Conservation (phyloP, 208 protist genomes). For the Leptomonas seymouri region DNA sequence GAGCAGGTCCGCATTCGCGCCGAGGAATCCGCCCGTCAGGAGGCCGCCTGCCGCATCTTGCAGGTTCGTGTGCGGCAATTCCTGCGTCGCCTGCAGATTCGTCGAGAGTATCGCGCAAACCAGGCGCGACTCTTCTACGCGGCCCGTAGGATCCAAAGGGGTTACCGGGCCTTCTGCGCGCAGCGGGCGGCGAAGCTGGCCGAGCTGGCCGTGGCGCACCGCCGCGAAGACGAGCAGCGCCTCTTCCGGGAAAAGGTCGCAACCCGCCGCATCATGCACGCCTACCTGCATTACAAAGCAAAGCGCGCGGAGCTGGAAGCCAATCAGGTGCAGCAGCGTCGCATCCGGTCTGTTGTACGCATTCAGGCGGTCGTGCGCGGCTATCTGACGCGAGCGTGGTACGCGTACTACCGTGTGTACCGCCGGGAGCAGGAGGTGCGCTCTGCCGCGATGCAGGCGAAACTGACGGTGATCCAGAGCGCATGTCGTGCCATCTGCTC, state of each 20-base stretch:
- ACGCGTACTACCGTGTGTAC: slow-evolving; percentile 80
- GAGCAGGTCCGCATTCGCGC: slow-evolving; percentile 33
- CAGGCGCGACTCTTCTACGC: slow-evolving; percentile 60
- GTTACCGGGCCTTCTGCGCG: slow-evolving; percentile 59
- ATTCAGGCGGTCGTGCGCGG: slow-evolving; percentile 85
- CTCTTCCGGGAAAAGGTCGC: slow-evolving; percentile 51
- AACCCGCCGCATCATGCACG: slow-evolving; percentile 71
- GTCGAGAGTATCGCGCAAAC: slow-evolving; percentile 50
- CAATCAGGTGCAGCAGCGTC: slow-evolving; percentile 40
- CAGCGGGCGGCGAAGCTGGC: slow-evolving; percentile 45
- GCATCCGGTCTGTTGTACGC: slow-evolving; percentile 55
- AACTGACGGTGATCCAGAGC: slow-evolving; percentile 67
- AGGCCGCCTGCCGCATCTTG: slow-evolving; percentile 53
- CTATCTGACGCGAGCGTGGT: slow-evolving; percentile 83
- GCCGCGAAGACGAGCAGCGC: slow-evolving; percentile 62
- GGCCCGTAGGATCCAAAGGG: slow-evolving; percentile 80
- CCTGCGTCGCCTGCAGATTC: slow-evolving; percentile 64
- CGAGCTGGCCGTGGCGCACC: slow-evolving; percentile 61
- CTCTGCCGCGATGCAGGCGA: slow-evolving; percentile 64
- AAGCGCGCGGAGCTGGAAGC: slow-evolving; percentile 46
- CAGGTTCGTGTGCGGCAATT: slow-evolving; percentile 78
- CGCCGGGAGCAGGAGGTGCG: slow-evolving; percentile 72
- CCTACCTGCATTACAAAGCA: slow-evolving; percentile 55
- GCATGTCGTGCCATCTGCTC: slow-evolving; percentile 47
- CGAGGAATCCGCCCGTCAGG: slow-evolving; percentile 46